Conservation (phyloP, 129 eudicot genomes). For the Rutidosis leptorrhynchoides region DNA sequence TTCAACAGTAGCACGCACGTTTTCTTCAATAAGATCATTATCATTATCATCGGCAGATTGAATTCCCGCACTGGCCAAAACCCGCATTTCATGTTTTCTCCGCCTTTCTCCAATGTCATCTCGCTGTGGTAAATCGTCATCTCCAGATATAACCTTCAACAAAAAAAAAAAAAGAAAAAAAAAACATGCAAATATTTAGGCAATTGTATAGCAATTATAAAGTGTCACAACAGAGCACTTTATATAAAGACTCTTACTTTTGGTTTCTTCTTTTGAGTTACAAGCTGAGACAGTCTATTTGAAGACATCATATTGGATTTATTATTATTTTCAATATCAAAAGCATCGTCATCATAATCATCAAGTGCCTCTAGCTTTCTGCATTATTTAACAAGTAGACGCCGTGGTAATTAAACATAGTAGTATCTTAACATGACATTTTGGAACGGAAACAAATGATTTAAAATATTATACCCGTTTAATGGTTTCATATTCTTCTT, state of each 20-base stretch:
- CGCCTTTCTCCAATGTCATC: constrained; percentile 95
- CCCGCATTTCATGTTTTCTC: constrained; percentile 78
- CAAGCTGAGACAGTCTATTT: constrained; percentile 48
- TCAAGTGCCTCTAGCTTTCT: constrained; percentile 77
- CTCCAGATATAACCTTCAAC: constrained; percentile 73
- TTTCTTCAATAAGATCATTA: constrained; percentile 40
- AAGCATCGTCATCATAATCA: constrained; percentile 79
- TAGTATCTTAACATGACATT: not conserved
- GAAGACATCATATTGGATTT: constrained; percentile 22
- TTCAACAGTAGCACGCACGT: constrained; percentile 28
- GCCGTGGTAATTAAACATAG: not conserved
- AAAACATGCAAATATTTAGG: not conserved
- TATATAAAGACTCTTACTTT: constrained; percentile 43
- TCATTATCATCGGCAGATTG: constrained; percentile 44
- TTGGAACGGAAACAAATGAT: not conserved
- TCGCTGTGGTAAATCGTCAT: constrained; percentile 86
- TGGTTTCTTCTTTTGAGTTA: constrained; percentile 36
- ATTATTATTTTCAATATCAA: constrained; percentile 36
- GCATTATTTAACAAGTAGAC: constrained; percentile 19
- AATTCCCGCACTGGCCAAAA: constrained; percentile 72
- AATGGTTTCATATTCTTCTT: constrained; percentile 41
- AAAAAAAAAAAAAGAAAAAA: no score
- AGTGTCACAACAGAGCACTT: not conserved
- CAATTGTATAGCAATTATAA: not conserved
- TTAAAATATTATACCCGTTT: constrained; percentile 49